Base-by-base conservation (phyloP, 225 moss, liverwort and hornwort genomes). In the Polytrichum formosum region DNA sequence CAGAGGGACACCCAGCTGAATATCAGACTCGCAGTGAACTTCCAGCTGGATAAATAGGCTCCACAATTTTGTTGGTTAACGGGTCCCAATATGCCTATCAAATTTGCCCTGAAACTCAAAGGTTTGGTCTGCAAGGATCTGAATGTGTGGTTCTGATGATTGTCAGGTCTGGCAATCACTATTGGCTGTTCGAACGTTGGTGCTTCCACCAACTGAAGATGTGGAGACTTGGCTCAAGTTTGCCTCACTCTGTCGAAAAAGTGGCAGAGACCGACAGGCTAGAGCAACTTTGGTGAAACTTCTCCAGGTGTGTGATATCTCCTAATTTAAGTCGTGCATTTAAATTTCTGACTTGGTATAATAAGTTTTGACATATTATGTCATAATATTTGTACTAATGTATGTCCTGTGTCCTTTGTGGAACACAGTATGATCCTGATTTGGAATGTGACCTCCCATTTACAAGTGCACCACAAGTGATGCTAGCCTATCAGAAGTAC, bases 211-310 rank as follows among this genome's bases (percentile, higher is more conserved):
- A 59, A 81, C 88, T 74, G 85, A 92, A 30, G 98, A 98, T 72
- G 73, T 90, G 72, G 94, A 91, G 63, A 98, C 98, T 18, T 94
- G 94, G 98, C 87, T 98, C 53, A 98, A 98, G 80, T 98, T 94
- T 83, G 92, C 98, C 72, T 98, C 98, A 46, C 80, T 98, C 19
- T 98, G 98, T 81, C 98, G 98, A 28, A 98, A 98, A 80, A 98
- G 85, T 80, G 90, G 91, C 29, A 83, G 92, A 75, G 85, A 86
- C 55, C 89, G 85, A 59, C 98, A 98, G 72, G 98, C 98, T 35
- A 87, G 85, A 77, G 83, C 85, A 54, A 94, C 92, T 59, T 81
- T 98, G 19, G 80, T 92, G 67, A 91, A 91, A 79, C 91, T 98
- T 66, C 78, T 98, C 76, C 87, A 87, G 90, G 97, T 94, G 75